Conservation (phyloP, 306 rosid genomes). For the Vigna reflexopilosa region DNA sequence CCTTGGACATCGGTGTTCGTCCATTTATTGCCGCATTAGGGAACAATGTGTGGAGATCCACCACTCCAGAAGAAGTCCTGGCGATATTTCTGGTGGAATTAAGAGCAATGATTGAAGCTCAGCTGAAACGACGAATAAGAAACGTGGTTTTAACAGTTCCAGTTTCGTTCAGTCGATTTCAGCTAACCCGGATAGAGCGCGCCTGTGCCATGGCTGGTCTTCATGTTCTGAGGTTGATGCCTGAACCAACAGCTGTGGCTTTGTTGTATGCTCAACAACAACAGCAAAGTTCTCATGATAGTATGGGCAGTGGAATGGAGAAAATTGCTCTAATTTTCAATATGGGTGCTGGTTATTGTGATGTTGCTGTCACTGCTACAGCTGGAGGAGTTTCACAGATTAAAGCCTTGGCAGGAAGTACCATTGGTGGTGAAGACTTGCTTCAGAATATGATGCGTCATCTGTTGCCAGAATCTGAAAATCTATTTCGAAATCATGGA, state of each 20-base stretch:
- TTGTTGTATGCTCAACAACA: slow-evolving; percentile 77
- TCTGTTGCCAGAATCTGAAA: slow-evolving; percentile 68
- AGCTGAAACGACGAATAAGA: slow-evolving; percentile 64
- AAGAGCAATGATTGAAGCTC: slow-evolving; percentile 68
- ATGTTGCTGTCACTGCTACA: slow-evolving; percentile 79
- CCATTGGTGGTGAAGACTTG: slow-evolving; percentile 94
- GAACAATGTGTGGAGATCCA: slow-evolving; percentile 79
- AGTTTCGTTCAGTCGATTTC: slow-evolving; percentile 85
- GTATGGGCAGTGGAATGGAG: slow-evolving; percentile 67
- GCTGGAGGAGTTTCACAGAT: slow-evolving; percentile 88
- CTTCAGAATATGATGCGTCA: slow-evolving; percentile 83
- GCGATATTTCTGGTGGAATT: slow-evolving; percentile 76
- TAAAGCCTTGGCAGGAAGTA: slow-evolving; percentile 79
- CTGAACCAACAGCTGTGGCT: slow-evolving; percentile 96
- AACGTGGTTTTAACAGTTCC: slow-evolving; percentile 85
- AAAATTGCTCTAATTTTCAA: slow-evolving; percentile 83
- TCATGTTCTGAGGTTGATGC: slow-evolving; percentile 76
- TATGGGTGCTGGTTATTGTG: slow-evolving; percentile 93
- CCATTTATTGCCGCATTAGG: slow-evolving; percentile 84
- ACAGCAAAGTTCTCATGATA: slow-evolving; percentile 62
- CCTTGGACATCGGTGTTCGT: slow-evolving; percentile 82
- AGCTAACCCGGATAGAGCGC: slow-evolving; percentile 75
- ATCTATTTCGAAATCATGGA: slow-evolving; percentile 55
- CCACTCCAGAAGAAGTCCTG: slow-evolving; percentile 83
- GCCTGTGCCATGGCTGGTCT: slow-evolving; percentile 97